phyloP scores from a whole-genome alignment of 441 rosid species.

The Mallotus japonicus region DNA sequence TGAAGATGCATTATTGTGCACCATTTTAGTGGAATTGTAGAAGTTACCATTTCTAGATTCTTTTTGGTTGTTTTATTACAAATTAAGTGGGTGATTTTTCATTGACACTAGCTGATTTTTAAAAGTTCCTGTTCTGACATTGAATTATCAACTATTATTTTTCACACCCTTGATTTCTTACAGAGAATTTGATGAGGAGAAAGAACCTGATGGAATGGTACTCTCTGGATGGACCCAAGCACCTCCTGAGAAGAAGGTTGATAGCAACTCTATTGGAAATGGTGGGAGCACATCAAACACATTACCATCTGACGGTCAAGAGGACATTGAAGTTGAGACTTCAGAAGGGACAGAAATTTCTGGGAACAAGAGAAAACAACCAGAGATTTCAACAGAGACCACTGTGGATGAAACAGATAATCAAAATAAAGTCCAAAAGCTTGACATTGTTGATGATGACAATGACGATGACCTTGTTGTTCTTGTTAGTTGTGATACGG shows the following conservation, averaged over 20 bases:
- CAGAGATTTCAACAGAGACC: constrained; percentile 27
- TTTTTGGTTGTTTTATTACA: background rate
- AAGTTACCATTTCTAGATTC: background rate
- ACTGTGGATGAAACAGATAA: constrained; percentile 28
- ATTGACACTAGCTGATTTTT: background rate
- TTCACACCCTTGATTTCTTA: constrained; percentile 1
- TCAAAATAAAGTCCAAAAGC: constrained; percentile 45
- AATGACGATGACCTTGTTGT: constrained; percentile 48
- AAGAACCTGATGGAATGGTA: constrained; percentile 95
- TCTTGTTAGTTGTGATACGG: constrained; percentile 35
- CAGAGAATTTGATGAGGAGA: constrained; percentile 97
- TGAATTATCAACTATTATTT: background rate
- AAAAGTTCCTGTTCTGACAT: background rate
- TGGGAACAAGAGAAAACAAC: constrained; percentile 60
- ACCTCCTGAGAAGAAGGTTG: constrained; percentile 47
- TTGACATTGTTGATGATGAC: constrained; percentile 53
- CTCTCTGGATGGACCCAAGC: constrained; percentile 82
- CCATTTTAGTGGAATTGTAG: background rate
- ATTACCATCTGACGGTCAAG: constrained; percentile 25
- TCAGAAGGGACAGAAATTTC: constrained; percentile 35
- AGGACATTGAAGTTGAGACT: constrained; percentile 31
- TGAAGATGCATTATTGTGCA: background rate
- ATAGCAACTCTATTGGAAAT: constrained; percentile 43
- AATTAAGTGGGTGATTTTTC: background rate
- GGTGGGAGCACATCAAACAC: constrained; percentile 42